phyloP scores from a whole-genome alignment of 805 yeast species.

The Scheffersomyces stipitis region DNA sequence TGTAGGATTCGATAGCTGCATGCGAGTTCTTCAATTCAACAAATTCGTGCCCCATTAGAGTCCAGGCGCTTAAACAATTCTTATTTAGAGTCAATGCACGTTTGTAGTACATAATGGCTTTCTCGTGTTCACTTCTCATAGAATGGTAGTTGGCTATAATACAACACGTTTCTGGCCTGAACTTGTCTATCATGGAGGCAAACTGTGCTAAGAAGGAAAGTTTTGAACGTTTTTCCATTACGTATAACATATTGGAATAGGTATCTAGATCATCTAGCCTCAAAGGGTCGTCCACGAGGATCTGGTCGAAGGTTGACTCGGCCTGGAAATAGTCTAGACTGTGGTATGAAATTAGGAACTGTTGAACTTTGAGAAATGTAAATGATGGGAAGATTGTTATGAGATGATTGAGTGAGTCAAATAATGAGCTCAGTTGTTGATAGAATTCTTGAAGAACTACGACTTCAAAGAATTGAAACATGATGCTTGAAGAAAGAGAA shows the following conservation, averaged over 20 bases:
- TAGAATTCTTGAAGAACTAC: constrained; percentile 75
- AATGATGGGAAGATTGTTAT: constrained; percentile 66
- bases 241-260: constrained; percentile 92
- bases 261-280: constrained; percentile 89
- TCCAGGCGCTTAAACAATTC: constrained; percentile 89
- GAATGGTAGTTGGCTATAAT: constrained; percentile 92
- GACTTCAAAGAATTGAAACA: constrained; percentile 59
- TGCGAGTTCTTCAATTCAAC: constrained; percentile 94
- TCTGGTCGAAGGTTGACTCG: constrained; percentile 73
- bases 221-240: constrained; percentile 85
- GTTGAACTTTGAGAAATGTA: constrained; percentile 72
- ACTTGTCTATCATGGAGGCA: constrained; percentile 77
- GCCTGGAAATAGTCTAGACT: constrained; percentile 83
- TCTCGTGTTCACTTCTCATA: constrained; percentile 88
- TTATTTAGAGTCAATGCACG: constrained; percentile 82
- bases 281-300: constrained; percentile 74
- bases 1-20: constrained; percentile 94
- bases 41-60: constrained; percentile 98
- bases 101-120: constrained; percentile 88
- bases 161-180: constrained; percentile 93
- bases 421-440: constrained; percentile 57
- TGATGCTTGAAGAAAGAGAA: constrained; percentile 28
- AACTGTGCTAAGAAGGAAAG: constrained; percentile 84
- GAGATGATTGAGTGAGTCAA: constrained; percentile 50
- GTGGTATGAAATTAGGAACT: constrained; percentile 79